Base-by-base conservation (phyloP, 495 filamentous ascomycete species). In the Podospora australis region DNA sequence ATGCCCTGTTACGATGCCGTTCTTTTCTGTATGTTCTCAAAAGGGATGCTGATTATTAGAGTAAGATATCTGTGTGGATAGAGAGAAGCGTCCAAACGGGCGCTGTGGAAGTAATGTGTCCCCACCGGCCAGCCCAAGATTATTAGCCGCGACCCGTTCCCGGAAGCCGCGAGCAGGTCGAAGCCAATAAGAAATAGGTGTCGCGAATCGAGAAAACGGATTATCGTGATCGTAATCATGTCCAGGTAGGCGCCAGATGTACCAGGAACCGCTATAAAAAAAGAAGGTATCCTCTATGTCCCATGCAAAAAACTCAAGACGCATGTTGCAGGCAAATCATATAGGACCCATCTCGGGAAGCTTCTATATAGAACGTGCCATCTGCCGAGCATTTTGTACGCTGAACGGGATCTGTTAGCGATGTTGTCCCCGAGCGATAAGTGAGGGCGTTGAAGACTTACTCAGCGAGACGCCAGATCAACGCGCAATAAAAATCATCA, bases 281-380 rank as follows among this genome's bases (percentile, higher is more conserved):
- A 64, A 55, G 42, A 56, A 60, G 50, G 53, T 53, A 54, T 57
- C 59, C 59, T 64, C 59, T 62, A 60, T 62, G 53, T 53, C 55
- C 60, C 52, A 62, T 64, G 61, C 61, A 60, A 60, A 57, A 52
- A 46, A 50, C 25, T 35, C 56, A 50, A 42, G 55, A 44, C 39
- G 49, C 48, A 54, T 55, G 50, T 57, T 45, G 48, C 52, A 38
- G 58, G 49, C 53, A 59, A 54, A 55, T 64, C 56, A 62, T 60
- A 55, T 50, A 49, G 46, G 48, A 48, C 53, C 60, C 45, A 47
- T 56, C 46, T 50, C 50, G 38, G 46, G 36, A 46, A 53, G 46
- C 54, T 49, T 51, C 50, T 59, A 48, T 59, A 59, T 53, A 48
- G 44, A 50, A 55, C 43, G 39, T 41, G 49, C 35, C 54, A 32